A percentile compares a stretch with the other conserved stretches of the same genome.
Conservation (phyloP, 2,329 filamentous ascomycete species). For the Colletotrichum neosansevieriae region DNA sequence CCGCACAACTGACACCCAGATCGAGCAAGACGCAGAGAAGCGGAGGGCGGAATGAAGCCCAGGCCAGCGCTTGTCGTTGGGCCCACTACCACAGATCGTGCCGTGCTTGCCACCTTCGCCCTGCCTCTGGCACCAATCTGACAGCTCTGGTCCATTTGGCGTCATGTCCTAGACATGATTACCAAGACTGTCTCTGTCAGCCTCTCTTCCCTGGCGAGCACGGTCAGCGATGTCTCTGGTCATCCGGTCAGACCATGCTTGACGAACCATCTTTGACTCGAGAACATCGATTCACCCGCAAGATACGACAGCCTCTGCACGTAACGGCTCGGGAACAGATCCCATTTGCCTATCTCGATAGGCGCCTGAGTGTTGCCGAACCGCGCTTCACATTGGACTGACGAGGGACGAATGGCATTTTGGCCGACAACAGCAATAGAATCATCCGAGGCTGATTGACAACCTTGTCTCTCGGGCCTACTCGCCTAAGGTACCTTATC, state of each 20-base stretch:
- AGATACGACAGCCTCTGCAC: background rate
- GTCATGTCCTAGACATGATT: slow-evolving; percentile 18
- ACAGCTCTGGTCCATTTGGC: slow-evolving; percentile 20
- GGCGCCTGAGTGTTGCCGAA: background rate
- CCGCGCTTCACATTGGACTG: slow-evolving; percentile 3
- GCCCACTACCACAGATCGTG: background rate
- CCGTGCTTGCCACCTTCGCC: background rate
- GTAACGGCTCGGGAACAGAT: background rate
- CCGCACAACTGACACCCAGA: background rate
- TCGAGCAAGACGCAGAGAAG: background rate
- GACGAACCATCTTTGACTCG: background rate
- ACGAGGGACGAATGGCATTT: slow-evolving; percentile 8
- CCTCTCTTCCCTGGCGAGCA: slow-evolving; percentile 20
- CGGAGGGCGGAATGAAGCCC: background rate
- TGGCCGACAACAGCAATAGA: background rate
- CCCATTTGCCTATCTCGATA: background rate
- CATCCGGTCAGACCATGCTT: background rate
- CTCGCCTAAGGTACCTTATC: too few relatives aligned
- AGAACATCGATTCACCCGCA: background rate
- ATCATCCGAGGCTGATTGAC: background rate
- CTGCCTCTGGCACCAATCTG: slow-evolving; percentile 16
- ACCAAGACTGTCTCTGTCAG: slow-evolving; percentile 20
- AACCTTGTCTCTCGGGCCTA: background rate
- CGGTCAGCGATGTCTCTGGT: slow-evolving; percentile 14
- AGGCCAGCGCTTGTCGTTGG: background rate